A percentile compares a stretch with the other conserved stretches of the same genome.
Conservation (phyloP, 306 rosid species). For the Citrullus amarus region DNA sequence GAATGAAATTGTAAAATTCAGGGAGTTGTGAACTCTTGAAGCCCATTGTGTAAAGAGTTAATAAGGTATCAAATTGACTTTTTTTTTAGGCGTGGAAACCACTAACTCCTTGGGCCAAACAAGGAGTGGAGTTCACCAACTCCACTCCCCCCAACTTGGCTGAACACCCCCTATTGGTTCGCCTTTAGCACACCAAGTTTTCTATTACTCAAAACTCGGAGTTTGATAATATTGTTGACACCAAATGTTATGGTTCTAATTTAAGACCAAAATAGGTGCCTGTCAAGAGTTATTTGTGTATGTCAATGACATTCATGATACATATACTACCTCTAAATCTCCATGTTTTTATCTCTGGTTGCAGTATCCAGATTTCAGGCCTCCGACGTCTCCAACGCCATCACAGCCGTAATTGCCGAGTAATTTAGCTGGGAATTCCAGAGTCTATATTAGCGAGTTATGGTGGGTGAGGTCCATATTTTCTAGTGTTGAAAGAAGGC, state of each 20-base stretch:
- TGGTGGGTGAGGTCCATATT: not conserved
- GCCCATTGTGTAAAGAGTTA: no score
- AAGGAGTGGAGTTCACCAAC: no score
- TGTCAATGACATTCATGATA: not conserved
- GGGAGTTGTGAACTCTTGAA: no score
- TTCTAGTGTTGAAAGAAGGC: not conserved
- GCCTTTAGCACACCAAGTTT: not conserved
- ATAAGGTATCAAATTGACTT: no score
- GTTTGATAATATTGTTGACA: not conserved
- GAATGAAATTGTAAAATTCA: no score
- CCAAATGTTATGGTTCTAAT: not conserved
- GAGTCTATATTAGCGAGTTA: not conserved
- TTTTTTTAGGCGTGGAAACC: no score
- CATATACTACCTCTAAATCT: not conserved
- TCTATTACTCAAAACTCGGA: not conserved
- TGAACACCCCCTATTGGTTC: no score
- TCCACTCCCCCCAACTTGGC: no score
- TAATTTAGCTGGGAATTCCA: not conserved
- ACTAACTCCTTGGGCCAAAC: no score
- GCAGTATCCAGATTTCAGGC: conserved; percentile 99
- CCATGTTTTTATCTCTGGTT: conserved; percentile 1
- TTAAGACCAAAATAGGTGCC: not conserved
- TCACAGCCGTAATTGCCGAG: conserved; percentile 48
- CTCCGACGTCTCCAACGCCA: conserved; percentile 90
- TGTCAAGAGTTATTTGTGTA: not conserved